Conservation (phyloP, 2,329 filamentous ascomycete species). For the Pseudogymnoascus sp. region DNA sequence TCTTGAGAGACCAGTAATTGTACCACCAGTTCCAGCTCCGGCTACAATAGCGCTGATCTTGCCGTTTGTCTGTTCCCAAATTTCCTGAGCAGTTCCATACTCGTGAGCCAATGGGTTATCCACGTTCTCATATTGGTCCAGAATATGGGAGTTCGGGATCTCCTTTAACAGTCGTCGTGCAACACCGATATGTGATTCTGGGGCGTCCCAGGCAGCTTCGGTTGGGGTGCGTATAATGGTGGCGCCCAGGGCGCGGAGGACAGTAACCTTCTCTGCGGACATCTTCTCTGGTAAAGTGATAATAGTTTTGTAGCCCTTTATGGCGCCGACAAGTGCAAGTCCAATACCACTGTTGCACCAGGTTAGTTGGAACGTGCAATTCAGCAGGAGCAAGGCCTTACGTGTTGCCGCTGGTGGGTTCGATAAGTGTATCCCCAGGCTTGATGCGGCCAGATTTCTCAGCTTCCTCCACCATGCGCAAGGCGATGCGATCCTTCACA, state of each 20-base stretch:
- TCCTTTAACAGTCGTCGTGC: conserved; percentile 86
- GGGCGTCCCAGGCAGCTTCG: conserved; percentile 86
- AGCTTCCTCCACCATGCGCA: conserved; percentile 95
- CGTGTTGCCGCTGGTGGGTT: conserved; percentile 97
- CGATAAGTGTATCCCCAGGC: conserved; percentile 93
- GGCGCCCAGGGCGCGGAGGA: conserved; percentile 84
- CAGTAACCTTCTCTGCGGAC: conserved; percentile 95
- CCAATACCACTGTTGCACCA: conserved; percentile 63
- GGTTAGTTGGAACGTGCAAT: neutral
- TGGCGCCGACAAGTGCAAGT: conserved; percentile 82
- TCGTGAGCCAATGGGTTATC: conserved; percentile 95
- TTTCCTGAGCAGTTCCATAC: conserved; percentile 88
- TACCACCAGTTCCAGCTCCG: conserved; percentile 90
- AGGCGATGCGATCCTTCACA: conserved; percentile 89
- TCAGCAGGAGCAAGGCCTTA: conserved; percentile 25
- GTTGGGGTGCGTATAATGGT: conserved; percentile 98
- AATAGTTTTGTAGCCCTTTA: conserved; percentile 97
- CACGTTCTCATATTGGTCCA: conserved; percentile 88
- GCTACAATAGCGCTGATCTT: conserved; percentile 78
- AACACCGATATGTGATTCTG: conserved; percentile 95
- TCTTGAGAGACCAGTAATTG: conserved; percentile 79
- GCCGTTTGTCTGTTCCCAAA: conserved; percentile 84
- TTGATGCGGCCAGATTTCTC: conserved; percentile 89
- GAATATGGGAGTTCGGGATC: conserved; percentile 91
- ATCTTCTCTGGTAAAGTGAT: conserved; percentile 99